Evolutionary conservation across 768 basidiomycete species (phyloP).

Genomic region (Artomyces pyxidatus): DNA sequence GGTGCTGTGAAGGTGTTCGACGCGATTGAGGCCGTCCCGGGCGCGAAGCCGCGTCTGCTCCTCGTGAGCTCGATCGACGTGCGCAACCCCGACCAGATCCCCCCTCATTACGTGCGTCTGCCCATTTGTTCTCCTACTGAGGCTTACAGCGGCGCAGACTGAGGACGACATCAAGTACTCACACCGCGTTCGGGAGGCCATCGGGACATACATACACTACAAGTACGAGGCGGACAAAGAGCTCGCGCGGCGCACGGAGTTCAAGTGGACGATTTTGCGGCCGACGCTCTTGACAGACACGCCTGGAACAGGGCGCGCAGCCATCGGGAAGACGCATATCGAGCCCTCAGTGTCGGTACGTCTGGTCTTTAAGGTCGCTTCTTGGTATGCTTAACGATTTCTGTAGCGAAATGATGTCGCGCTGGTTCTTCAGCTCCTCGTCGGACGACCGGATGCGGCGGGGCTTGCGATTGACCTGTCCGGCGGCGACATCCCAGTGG

Average conservation of each 20-base stretch:
- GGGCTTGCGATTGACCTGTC: slow-evolving; percentile 56
- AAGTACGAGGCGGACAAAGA: slow-evolving; percentile 38
- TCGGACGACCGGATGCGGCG: slow-evolving; percentile 43
- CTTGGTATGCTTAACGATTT: background rate
- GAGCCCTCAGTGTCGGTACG: slow-evolving; percentile 39
- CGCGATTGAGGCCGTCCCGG: slow-evolving; percentile 46
- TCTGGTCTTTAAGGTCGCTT: background rate
- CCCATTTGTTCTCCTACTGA: background rate
- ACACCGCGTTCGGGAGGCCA: slow-evolving; percentile 34
- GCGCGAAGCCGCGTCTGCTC: slow-evolving; percentile 42
- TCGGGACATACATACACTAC: slow-evolving; percentile 33
- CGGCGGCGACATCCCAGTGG: slow-evolving; percentile 40
- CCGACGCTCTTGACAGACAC: slow-evolving; percentile 50
- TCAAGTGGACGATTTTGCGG: slow-evolving; percentile 61
- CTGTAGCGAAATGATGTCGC: slow-evolving; percentile 54
- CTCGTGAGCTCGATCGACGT: slow-evolving; percentile 54
- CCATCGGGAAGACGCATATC: slow-evolving; percentile 49
- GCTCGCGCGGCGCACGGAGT: slow-evolving; percentile 37
- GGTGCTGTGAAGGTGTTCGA: slow-evolving; percentile 66
- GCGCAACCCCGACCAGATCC: slow-evolving; percentile 40
- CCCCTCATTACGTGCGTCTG: slow-evolving; percentile 44
- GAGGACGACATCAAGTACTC: slow-evolving; percentile 38
- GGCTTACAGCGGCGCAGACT: slow-evolving; percentile 23
- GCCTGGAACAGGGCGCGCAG: slow-evolving; percentile 41
- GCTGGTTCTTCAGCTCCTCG: slow-evolving; percentile 33